Conservation (phyloP, 1,284 basidiomycete species). For the Marasmius tenuissimus region DNA sequence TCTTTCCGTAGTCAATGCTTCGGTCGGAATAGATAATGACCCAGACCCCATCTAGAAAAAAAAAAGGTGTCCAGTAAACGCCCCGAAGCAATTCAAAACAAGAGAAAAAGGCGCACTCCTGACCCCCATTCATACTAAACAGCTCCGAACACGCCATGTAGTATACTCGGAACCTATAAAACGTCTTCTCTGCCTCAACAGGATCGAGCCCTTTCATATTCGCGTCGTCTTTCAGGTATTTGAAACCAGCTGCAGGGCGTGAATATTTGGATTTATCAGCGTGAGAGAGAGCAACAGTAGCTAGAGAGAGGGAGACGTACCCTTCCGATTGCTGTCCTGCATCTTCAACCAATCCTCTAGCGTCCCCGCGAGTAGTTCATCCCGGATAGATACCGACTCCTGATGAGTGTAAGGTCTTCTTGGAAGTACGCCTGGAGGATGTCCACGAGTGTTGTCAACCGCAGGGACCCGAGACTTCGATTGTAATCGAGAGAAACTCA, state of each 20-base stretch:
- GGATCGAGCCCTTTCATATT: conserved; percentile 42
- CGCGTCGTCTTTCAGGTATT: conserved; percentile 51
- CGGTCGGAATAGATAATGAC: conserved; percentile 21
- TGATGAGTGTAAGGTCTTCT: conserved; percentile 56
- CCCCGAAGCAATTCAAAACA: neutral
- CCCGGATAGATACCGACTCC: conserved; percentile 68
- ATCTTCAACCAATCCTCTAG: conserved; percentile 69
- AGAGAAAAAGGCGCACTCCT: conserved; percentile 48
- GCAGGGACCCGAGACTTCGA: neutral
- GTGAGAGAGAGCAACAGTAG: neutral
- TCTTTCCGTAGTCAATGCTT: conserved; percentile 4
- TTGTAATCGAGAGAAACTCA: conserved; percentile 22
- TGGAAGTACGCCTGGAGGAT: conserved; percentile 64
- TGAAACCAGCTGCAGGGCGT: conserved; percentile 40
- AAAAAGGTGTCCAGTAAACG: neutral
- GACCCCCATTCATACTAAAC: conserved; percentile 65
- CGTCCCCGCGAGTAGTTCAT: conserved; percentile 67
- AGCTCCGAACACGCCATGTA: conserved; percentile 78
- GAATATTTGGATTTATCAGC: conserved; percentile 12
- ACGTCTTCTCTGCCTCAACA: conserved; percentile 61
- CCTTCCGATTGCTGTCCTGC: conserved; percentile 55
- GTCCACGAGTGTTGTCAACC: neutral
- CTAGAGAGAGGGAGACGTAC: conserved; percentile 16
- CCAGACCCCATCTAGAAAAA: conserved; percentile 21
- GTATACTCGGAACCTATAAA: conserved; percentile 72